phyloP scores from a whole-genome alignment of 306 rosid species.

The Geum urbanum region DNA sequence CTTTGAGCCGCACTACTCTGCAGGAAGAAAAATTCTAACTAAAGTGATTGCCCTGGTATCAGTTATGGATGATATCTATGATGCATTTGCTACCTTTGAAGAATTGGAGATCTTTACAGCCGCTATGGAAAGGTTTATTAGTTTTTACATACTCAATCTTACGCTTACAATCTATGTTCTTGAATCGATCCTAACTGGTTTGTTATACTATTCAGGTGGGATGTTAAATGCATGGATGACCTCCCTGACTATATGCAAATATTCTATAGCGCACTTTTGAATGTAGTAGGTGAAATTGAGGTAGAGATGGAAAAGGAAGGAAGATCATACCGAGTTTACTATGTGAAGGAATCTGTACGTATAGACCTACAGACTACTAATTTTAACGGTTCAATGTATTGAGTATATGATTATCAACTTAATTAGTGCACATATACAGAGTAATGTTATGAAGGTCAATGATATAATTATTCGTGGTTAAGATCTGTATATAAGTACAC shows the following conservation, averaged over 20 bases:
- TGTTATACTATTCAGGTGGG: constrained; percentile 21
- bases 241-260: constrained; percentile 27
- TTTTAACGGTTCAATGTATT: too few relatives aligned
- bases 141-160: background rate
- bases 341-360: constrained; percentile 20
- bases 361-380: too few relatives aligned
- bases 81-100: constrained; percentile 39
- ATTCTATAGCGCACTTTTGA: constrained; percentile 8
- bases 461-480: too few relatives aligned
- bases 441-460: too few relatives aligned
- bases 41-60: constrained; percentile 28
- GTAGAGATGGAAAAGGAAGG: constrained; percentile 14
- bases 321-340: constrained; percentile 11
- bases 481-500: too few relatives aligned
- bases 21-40: constrained; percentile 27
- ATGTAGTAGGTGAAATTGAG: constrained; percentile 23
- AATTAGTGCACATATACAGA: background rate
- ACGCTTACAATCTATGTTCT: background rate
- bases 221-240: constrained; percentile 5
- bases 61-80: constrained; percentile 41
- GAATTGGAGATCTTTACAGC: constrained; percentile 37
- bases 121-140: constrained; percentile 36
- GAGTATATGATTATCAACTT: background rate
- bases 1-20: constrained; percentile 26
- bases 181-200: background rate